phyloP scores from a whole-genome alignment of 208 protist species.

The Trypanosoma brucei region DNA sequence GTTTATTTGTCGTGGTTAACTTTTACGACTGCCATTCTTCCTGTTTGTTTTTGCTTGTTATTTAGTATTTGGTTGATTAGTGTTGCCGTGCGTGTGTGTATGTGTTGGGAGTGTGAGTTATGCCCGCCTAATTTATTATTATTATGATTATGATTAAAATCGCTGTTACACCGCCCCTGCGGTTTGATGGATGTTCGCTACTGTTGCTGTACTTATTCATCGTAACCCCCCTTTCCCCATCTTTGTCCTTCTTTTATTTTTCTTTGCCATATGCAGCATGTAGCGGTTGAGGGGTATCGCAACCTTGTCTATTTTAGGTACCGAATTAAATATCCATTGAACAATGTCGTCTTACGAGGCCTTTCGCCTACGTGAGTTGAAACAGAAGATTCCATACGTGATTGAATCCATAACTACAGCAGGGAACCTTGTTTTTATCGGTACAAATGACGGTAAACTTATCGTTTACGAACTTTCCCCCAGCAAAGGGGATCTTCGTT shows the following conservation, averaged over 20 bases:
- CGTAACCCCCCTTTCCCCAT: background rate
- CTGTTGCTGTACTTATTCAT: too few relatives aligned
- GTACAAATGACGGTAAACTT: slow-evolving; percentile 54
- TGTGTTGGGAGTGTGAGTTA: too few relatives aligned
- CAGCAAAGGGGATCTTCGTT: slow-evolving; percentile 16
- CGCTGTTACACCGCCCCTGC: too few relatives aligned
- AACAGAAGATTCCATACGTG: slow-evolving; percentile 22
- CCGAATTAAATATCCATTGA: background rate
- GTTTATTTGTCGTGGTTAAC: background rate
- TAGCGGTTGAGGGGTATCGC: too few relatives aligned
- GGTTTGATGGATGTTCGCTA: too few relatives aligned
- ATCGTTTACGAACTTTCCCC: slow-evolving; percentile 31
- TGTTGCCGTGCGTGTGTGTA: too few relatives aligned
- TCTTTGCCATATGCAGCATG: background rate
- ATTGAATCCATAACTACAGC: slow-evolving; percentile 43
- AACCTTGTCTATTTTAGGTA: too few relatives aligned
- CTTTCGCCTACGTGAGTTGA: slow-evolving; percentile 20
- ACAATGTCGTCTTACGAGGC: slow-evolving; percentile 13
- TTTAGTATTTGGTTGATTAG: too few relatives aligned
- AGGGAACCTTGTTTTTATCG: slow-evolving; percentile 43
- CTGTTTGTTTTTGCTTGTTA: too few relatives aligned
- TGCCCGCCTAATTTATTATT: too few relatives aligned
- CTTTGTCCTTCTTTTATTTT: slow-evolving; percentile 12
- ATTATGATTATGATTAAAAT: too few relatives aligned
- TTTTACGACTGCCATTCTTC: background rate